Base-by-base conservation (phyloP, 495 filamentous ascomycete species). In the Penicillium soppii region DNA sequence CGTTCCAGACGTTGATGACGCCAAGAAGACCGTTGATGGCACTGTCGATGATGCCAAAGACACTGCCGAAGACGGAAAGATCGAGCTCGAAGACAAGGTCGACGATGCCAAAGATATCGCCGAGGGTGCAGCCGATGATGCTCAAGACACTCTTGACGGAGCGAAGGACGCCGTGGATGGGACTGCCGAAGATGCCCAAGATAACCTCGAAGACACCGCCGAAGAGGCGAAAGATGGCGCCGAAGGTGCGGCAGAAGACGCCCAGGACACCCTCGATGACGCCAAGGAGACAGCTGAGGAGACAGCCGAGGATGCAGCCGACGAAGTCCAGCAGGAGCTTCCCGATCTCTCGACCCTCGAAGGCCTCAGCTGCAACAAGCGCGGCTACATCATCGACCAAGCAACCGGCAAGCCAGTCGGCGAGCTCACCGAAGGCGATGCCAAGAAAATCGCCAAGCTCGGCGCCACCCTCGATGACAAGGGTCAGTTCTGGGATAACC, bases 401-500 rank as follows among this genome's bases (percentile, higher is more conserved):
- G 58, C 57, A 3, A 73, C 76, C 21, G 80, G 79, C 12, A 80
- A 74, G 32, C 71, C 78, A 0, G 68, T 85, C 38, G 84, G 84
- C 20, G 79, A 81, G 54, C 65, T 87, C 9, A 69, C 74, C 26
- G 79, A 86, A 64, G 83, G 82, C 17, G 80, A 86, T 47, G 59
- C 79, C 1, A 78, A 82, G 56, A 84, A 82, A 55, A 60, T 86
- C 3, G 55, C 88, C 30, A 71, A 68, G 32, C 61, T 75, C 20
- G 81, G 81, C 32, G 77, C 75, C 46, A 67, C 72, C 22, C 75
- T 82, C 26, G 82, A 85, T 51, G 78, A 77, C 26, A 75, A 85
- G 61, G 84, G 83, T 12, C 81, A 85, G 43, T 82, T 86, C 61
- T 76, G 82, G 63, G 77, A 85, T 54, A 79, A 77, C 50, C 73